These are phyloP conservation scores for Debaryomycetaceae sp. DNA, from an alignment of 1,139 yeast species.

Conservation along the genomic window DNA sequence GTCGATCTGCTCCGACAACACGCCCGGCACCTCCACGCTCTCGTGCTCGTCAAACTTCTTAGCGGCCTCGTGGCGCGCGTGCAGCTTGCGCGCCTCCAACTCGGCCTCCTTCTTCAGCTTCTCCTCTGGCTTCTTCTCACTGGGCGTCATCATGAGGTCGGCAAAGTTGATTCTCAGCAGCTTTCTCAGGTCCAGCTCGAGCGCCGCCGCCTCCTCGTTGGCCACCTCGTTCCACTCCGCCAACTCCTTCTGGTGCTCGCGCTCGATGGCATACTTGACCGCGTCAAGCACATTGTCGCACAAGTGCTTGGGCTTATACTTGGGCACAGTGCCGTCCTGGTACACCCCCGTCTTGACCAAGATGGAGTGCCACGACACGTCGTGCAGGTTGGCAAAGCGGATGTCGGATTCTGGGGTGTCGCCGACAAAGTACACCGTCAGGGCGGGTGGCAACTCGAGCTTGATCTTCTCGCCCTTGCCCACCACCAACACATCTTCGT, in stretches of 20 bases:
- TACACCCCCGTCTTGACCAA: constrained; percentile 86
- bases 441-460: constrained; percentile 72
- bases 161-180: constrained; percentile 41
- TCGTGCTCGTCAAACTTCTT: constrained; percentile 28
- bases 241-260: constrained; percentile 69
- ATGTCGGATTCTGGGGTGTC: constrained; percentile 92
- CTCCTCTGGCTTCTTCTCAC: constrained; percentile 24
- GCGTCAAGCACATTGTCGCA: constrained; percentile 77
- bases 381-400: constrained; percentile 82
- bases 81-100: constrained; percentile 4
- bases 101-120: constrained; percentile 7
- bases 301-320: constrained; percentile 69
- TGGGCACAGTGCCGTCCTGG: constrained; percentile 73
- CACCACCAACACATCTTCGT: constrained; percentile 26
- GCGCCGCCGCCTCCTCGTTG: constrained; percentile 19
- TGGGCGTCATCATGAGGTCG: constrained; percentile 47
- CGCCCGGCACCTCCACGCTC: constrained; percentile 39
- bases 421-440: constrained; percentile 84
- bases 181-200: constrained; percentile 13
- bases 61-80: too few species aligned
- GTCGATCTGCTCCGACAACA: constrained; percentile 36
- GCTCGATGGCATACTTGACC: constrained; percentile 74
- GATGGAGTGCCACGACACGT: constrained; percentile 77
- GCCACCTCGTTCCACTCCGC: constrained; percentile 65
- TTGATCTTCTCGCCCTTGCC: constrained; percentile 36